phyloP scores from a whole-genome alignment of 441 rosid species.

The Populus tomentosa region DNA sequence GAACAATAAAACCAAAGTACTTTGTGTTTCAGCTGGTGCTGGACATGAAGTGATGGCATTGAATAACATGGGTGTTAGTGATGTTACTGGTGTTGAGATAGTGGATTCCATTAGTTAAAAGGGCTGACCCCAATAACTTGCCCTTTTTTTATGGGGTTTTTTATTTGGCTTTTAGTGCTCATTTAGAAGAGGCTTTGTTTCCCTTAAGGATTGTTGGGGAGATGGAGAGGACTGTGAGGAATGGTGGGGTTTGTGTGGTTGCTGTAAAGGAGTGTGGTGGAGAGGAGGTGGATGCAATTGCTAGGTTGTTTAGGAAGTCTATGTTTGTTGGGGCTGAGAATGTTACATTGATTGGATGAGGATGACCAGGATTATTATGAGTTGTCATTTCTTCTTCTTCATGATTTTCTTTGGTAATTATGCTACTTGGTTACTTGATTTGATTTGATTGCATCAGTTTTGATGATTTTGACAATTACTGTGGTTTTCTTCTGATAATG shows the following conservation, averaged over 20 bases:
- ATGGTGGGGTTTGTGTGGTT: constrained; percentile 55
- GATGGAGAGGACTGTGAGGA: constrained; percentile 84
- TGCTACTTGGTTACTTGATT: background rate
- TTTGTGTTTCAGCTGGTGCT: constrained; percentile 82
- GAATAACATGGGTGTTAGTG: constrained; percentile 44
- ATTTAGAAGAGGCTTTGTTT: constrained; percentile 55
- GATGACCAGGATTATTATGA: constrained; percentile 54
- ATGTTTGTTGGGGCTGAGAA: constrained; percentile 40
- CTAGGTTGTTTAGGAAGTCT: constrained; percentile 47
- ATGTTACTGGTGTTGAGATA: constrained; percentile 80
- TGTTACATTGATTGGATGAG: constrained; percentile 45
- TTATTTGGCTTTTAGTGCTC: constrained; percentile 61
- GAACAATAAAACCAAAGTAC: constrained; percentile 58
- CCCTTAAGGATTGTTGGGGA: constrained; percentile 53
- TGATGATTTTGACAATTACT: background rate
- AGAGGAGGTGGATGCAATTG: constrained; percentile 40
- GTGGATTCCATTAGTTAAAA: constrained; percentile 69
- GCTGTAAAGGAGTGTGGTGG: constrained; percentile 55
- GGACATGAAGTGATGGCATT: constrained; percentile 83
- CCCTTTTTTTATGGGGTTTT: constrained; percentile 73
- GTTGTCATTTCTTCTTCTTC: constrained; percentile 29
- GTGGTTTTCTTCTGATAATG: background rate
- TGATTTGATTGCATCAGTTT: background rate
- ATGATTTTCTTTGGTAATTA: constrained; percentile 3
- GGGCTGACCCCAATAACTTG: constrained; percentile 76